A percentile compares a stretch with the other conserved stretches of the same genome.
These are phyloP conservation scores for Scutellaria barbata DNA, from an alignment of 257 asterid species.

Conservation along the genomic window DNA sequence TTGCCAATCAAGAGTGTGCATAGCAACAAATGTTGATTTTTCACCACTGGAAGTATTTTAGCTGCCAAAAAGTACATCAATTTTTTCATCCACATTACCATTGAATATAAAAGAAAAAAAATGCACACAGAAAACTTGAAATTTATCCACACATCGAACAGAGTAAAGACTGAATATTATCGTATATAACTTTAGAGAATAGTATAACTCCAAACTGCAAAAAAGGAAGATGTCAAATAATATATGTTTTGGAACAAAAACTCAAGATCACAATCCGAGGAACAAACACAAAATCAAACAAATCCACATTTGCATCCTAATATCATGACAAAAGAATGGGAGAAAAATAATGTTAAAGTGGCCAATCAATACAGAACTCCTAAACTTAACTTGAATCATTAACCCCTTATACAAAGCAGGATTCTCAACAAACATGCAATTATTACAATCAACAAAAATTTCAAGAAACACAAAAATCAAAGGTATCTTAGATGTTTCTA, in stretches of 20 bases:
- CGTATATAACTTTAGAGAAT: neutral
- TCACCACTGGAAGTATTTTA: constrained; percentile 94
- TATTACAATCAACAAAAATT: neutral
- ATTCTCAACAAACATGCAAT: constrained; percentile 18
- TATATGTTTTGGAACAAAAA: neutral
- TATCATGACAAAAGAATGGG: constrained; percentile 11
- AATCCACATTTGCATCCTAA: constrained; percentile 13
- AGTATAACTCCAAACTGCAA: neutral
- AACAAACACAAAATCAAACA: neutral
- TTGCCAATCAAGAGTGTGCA: constrained; percentile 99
- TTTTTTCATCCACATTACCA: neutral
- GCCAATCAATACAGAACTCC: constrained; percentile 18
- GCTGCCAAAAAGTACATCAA: constrained; percentile 55
- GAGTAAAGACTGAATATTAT: neutral
- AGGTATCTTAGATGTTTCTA: no score
- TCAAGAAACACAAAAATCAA: no score
- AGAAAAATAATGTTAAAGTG: neutral
- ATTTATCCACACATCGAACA: constrained; percentile 15
- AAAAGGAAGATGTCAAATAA: neutral
- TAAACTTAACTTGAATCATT: constrained; percentile 6
- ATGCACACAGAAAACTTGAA: neutral
- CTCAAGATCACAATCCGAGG: neutral
- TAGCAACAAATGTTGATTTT: constrained; percentile 96
- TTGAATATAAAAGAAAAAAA: neutral
- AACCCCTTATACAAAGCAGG: no score